Evolutionary conservation across 73 alveolate genomes (phyloP), one percentile per base, ranked within the genome.

Genomic region (Breviolum minutum): DNA sequence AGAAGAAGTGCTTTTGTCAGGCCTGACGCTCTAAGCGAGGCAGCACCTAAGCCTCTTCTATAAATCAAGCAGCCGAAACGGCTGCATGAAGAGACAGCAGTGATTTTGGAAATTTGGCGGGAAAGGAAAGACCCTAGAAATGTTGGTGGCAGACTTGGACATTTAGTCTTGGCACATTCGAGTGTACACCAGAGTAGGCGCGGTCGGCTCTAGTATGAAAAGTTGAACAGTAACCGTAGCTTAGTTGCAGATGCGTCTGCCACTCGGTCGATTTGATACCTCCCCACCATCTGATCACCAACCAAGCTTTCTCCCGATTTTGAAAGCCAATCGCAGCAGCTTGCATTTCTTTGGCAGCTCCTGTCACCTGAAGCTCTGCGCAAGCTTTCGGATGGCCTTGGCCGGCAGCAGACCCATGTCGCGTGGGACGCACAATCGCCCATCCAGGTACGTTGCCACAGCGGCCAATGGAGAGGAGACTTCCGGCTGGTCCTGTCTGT

Each of bases 331-430:
- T 14, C 77, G 77, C 77, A 68, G 77, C 17, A 17, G 17, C 24
- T 22, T 68, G n/a, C 24, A 2, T 17, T 22, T 68, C 24, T 22
- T 14, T 6, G 2, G 17, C 24, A 14, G 63, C 87, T 9, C 27
- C 24, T 16, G 29, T 85, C 77, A n/a, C 74, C 48, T n/a, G 80
- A 61, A n/a, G 76, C 74, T 60, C n/a, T 54, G 61, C 94, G 84
- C 82, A 22, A 30, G 83, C 70, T 30, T 48, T 29, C 92, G 89
- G 11, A 80, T 61, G 26, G 91, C 99, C 66, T 30, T 60, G 73
- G 84, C 99, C 14, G 99, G 93, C 5, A 94, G 84, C 70, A 30
- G n/a, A 0, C 99, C 99, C 92, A 94, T 76, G 99, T 94, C 99
- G 22, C 99, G 68, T 12, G 99, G 99, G 12, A 79, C 99, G 70